Conservation (phyloP, 139 green algal species). For the Closterium sp. region DNA sequence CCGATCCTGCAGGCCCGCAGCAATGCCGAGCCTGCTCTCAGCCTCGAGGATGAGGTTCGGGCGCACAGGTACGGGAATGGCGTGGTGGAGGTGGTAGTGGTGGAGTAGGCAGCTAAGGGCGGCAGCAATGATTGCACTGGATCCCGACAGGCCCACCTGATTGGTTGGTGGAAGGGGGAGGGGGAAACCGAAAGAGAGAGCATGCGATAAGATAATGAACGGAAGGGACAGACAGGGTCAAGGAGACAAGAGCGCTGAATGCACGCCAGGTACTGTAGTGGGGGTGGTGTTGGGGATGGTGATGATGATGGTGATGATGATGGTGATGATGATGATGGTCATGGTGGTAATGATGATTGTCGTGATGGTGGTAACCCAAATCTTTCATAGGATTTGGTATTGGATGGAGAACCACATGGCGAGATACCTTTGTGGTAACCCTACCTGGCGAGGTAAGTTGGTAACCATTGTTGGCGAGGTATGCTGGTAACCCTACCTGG, state of each 20-base stretch:
- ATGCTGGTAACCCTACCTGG: slow-evolving; percentile 8
- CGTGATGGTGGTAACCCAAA: too few species aligned
- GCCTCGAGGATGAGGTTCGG: slow-evolving; percentile 73
- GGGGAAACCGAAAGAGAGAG: neutral
- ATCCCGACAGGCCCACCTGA: slow-evolving; percentile 81
- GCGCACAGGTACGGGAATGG: slow-evolving; percentile 58
- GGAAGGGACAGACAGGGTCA: neutral
- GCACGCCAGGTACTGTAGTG: too few species aligned
- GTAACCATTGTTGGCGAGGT: neutral
- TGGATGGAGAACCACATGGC: too few species aligned
- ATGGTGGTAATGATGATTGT: too few species aligned
- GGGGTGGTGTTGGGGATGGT: too few species aligned
- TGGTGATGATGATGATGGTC: too few species aligned
- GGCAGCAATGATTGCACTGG: slow-evolving; percentile 78
- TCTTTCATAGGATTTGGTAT: too few species aligned
- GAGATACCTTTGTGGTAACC: too few species aligned
- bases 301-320: too few species aligned
- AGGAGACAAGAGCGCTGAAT: neutral
- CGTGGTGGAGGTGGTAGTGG: slow-evolving; percentile 62
- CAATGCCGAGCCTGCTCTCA: slow-evolving; percentile 82
- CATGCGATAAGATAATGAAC: too few species aligned
- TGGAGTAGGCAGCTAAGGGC: slow-evolving; percentile 80
- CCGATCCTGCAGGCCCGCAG: slow-evolving; percentile 83
- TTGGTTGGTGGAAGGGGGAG: neutral
- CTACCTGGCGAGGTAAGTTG: neutral